Evolutionary conservation across 352 stramenopile species (phyloP).

Genomic region (Globisporangium paroecandrum): DNA sequence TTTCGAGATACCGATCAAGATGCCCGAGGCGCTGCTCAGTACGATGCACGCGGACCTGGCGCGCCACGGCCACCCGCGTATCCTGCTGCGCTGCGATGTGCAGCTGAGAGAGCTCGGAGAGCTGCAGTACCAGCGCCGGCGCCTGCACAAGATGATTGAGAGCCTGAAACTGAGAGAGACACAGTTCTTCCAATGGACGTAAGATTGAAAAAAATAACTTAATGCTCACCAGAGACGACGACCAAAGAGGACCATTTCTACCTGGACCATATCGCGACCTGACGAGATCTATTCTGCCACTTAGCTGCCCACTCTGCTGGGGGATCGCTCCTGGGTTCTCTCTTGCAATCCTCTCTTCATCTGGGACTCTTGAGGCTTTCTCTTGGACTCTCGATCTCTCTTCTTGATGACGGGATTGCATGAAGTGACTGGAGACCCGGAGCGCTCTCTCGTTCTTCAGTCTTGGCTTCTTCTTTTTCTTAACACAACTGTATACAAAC

Average conservation of each 20-base stretch:
- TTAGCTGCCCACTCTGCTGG: slow-evolving; percentile 1
- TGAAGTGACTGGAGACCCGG: not conserved
- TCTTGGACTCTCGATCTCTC: not conserved
- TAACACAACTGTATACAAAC: slow-evolving; percentile 10
- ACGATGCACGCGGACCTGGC: slow-evolving; percentile 39
- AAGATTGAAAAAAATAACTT: slow-evolving; percentile 39
- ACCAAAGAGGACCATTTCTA: slow-evolving; percentile 7
- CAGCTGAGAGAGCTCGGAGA: slow-evolving; percentile 39
- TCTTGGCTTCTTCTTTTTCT: slow-evolving; percentile 6
- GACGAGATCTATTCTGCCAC: slow-evolving; percentile 11
- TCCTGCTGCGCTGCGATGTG: slow-evolving; percentile 54
- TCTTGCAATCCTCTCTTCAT: not conserved
- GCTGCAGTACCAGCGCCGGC: slow-evolving; percentile 40
- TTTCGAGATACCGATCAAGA: slow-evolving; percentile 64
- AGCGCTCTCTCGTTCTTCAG: slow-evolving; percentile 3
- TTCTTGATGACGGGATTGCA: not conserved
- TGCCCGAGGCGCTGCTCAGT: slow-evolving; percentile 41
- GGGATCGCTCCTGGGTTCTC: slow-evolving; percentile 5
- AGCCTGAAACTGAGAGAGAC: slow-evolving; percentile 39
- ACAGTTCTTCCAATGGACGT: slow-evolving; percentile 50
- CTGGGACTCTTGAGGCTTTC: not conserved
- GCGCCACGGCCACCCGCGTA: slow-evolving; percentile 46
- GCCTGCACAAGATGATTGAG: slow-evolving; percentile 33
- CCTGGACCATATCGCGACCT: slow-evolving; percentile 3
- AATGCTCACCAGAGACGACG: slow-evolving; percentile 17